A percentile compares a stretch with the other conserved stretches of the same genome.
These are phyloP conservation scores for Cercospora zeae-maydis DNA, from an alignment of 2,329 filamentous ascomycete species.

Conservation along the genomic window DNA sequence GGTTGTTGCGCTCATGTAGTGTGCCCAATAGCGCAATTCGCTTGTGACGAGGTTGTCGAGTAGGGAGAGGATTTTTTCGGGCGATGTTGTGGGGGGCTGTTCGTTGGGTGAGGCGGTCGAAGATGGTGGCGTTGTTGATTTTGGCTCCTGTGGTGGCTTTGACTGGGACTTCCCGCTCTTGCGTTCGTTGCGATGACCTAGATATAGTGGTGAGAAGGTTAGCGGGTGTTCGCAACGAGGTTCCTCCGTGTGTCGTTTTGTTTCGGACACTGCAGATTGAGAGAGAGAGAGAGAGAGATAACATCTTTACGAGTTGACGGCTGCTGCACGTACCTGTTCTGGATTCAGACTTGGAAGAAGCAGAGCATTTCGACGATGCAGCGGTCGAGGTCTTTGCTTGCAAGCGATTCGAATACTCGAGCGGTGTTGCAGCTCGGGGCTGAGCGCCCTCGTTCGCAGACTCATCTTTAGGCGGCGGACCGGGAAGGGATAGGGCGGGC, in stretches of 20 bases:
- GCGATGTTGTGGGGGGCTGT: background rate
- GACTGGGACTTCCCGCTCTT: background rate
- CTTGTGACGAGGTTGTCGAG: constrained; percentile 12
- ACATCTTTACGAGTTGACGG: no score
- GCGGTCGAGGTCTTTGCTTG: background rate
- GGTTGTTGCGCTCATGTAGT: constrained; percentile 4
- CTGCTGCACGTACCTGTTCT: no score
- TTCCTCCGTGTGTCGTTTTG: no score
- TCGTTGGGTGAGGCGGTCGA: background rate
- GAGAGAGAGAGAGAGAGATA: no score
- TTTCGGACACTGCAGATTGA: no score
- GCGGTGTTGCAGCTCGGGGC: background rate
- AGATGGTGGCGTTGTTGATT: background rate
- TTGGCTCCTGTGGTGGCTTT: background rate
- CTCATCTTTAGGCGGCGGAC: background rate
- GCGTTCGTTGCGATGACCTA: background rate
- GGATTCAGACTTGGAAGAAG: no score
- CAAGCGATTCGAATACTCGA: background rate
- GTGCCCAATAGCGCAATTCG: constrained; percentile 12
- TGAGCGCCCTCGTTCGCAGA: background rate
- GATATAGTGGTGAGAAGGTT: no score
- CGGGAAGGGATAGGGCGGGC: background rate
- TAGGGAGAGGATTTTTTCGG: background rate
- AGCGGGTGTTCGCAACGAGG: no score
- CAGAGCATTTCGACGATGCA: background rate